phyloP scores from a whole-genome alignment of 176 grass and related monocot genomes.

The Canna indica region DNA sequence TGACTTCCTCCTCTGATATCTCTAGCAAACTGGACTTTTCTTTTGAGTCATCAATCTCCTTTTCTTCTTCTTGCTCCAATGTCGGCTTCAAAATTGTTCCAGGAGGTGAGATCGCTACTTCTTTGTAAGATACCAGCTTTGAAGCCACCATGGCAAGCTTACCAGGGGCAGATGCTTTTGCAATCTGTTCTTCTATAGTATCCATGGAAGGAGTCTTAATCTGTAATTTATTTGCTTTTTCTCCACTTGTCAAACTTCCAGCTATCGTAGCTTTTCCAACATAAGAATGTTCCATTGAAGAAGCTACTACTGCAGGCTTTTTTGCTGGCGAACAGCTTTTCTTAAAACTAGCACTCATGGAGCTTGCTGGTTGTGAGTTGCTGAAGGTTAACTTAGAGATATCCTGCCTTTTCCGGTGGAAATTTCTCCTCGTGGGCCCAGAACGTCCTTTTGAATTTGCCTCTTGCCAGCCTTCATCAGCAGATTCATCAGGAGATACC shows the following conservation, averaged over 20 bases:
- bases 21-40: constrained; percentile 25
- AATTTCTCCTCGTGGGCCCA: constrained; percentile 52
- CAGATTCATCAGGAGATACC: constrained; percentile 78
- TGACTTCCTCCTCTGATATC: constrained; percentile 33
- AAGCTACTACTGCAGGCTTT: constrained; percentile 28
- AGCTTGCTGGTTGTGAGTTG: constrained; percentile 30
- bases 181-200: constrained; percentile 23
- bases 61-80: constrained; percentile 50
- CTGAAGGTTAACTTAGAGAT: constrained; percentile 47
- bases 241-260: constrained; percentile 26
- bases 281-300: constrained; percentile 23
- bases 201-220: constrained; percentile 14
- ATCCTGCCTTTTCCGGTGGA: constrained; percentile 32
- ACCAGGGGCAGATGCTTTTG: constrained; percentile 25
- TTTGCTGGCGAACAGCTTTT: constrained; percentile 25
- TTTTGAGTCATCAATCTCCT: constrained; percentile 16
- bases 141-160: constrained; percentile 55
- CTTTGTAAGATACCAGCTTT: constrained; percentile 88
- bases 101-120: constrained; percentile 79
- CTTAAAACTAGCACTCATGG: constrained; percentile 20
- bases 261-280: constrained; percentile 31
- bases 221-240: constrained; percentile 29
- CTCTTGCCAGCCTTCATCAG: constrained; percentile 97
- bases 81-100: constrained; percentile 65
- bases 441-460: constrained; percentile 62